Base-by-base conservation (phyloP, 129 eudicot genomes). In the Arctium minus region DNA sequence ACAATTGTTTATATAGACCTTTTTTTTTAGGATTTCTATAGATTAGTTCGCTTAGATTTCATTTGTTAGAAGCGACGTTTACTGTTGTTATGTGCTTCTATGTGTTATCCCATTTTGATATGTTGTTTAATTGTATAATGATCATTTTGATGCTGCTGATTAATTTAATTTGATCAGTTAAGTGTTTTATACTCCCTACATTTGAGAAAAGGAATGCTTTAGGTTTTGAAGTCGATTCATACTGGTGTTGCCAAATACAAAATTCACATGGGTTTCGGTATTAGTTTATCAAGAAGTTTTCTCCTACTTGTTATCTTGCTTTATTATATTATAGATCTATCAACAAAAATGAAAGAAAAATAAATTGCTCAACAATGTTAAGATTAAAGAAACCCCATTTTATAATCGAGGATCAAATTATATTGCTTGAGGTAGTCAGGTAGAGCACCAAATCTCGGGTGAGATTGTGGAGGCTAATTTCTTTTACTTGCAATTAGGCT, bases 201-300 rank as follows among this genome's bases (percentile, higher is more conserved):
- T 50, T 62, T 38, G 38, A 33, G 8, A 33, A 50, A 48, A 32
- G 37, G 77, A 46, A 9, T 72, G 2, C 0, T 56, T 73, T 81
- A 81, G 84, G 79, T 81, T 81, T 13, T 29, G 10, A 80, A 71
- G 36, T 72, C 39, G 60, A 71, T 56, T n/a, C 27, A 15, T 71
- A 2, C 5, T 48, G 29, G 83, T 48, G 15, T 53, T 30, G 5
- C 11, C 31, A 32, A 67, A 12, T 40, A 39, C 10, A 8, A 38
- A 73, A 73, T 73, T 72, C 15, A 22, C 50, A 72, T 37, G 67
- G 65, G 11, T 32, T 70, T 70, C 33, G 82, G 5, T 79, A 30
- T 3, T 69, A 69, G 11, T 53, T 70, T 70, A 17, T 4, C 29
- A 10, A 11, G 2, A 2, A 27, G 31, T 6, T 22, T 64, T 64